Evolutionary conservation across 2,329 filamentous ascomycete species (phyloP).

Genomic region (Aspergillus nomiae): DNA sequence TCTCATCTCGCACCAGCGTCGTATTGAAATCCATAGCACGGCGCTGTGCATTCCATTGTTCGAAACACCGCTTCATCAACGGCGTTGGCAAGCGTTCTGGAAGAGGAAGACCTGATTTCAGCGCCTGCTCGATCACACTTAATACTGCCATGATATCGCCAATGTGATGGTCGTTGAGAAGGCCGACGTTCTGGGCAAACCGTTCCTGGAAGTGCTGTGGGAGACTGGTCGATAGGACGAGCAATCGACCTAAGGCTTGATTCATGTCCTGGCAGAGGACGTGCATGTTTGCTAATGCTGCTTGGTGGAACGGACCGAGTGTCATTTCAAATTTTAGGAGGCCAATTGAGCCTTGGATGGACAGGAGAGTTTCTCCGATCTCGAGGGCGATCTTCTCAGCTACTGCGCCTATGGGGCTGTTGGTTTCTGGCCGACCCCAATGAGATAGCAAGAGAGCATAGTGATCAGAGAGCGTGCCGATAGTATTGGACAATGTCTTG

Average conservation of each 20-base stretch:
- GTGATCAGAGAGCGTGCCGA: slow-evolving; percentile 10
- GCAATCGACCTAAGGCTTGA: slow-evolving; percentile 5
- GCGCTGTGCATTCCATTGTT: slow-evolving; percentile 5
- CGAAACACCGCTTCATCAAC: slow-evolving; percentile 7
- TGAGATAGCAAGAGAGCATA: slow-evolving; percentile 10
- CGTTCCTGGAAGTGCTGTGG: slow-evolving; percentile 7
- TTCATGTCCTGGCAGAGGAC: slow-evolving; percentile 8
- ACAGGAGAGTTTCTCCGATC: slow-evolving; percentile 4
- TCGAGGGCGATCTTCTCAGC: slow-evolving; percentile 8
- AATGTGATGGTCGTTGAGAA: slow-evolving; percentile 4
- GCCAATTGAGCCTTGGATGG: slow-evolving; percentile 3
- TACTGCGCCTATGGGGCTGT: not conserved
- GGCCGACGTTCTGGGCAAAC: not conserved
- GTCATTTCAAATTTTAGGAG: slow-evolving; percentile 9
- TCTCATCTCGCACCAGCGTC: slow-evolving; percentile 8
- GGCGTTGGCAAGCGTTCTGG: slow-evolving; percentile 8
- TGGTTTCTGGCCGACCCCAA: not conserved
- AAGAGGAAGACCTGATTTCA: slow-evolving; percentile 5
- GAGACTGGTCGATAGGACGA: slow-evolving; percentile 3
- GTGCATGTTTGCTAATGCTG: not conserved
- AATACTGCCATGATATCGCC: slow-evolving; percentile 12
- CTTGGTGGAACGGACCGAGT: slow-evolving; percentile 5
- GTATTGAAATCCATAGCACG: not conserved
- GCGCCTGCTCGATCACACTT: slow-evolving; percentile 6
- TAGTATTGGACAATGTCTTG: slow-evolving; percentile 10